phyloP scores from a whole-genome alignment of 805 yeast species.

The Pichia cephalocereana region DNA sequence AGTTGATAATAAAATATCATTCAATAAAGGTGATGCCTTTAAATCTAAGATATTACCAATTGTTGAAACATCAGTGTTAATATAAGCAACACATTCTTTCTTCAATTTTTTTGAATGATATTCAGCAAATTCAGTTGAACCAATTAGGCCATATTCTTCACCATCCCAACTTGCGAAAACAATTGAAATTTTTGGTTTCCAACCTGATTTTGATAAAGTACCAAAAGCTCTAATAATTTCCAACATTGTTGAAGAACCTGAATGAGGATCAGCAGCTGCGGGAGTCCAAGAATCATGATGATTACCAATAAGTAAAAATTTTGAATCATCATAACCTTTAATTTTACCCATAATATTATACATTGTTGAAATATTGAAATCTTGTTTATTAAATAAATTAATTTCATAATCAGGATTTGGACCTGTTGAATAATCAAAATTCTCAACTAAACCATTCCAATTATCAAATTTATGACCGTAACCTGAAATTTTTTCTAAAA shows the following conservation, averaged over 20 bases:
- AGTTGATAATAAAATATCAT: slow-evolving; percentile 34
- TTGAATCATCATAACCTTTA: slow-evolving; percentile 42
- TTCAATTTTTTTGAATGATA: slow-evolving; percentile 38
- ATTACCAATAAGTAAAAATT: slow-evolving; percentile 59
- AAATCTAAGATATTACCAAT: slow-evolving; percentile 44
- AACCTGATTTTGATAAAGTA: slow-evolving; percentile 42
- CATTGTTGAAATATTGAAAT: slow-evolving; percentile 51
- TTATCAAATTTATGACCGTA: slow-evolving; percentile 35
- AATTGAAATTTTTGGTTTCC: slow-evolving; percentile 68
- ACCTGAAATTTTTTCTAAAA: slow-evolving; percentile 49
- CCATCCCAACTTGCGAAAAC: slow-evolving; percentile 77
- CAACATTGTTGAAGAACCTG: slow-evolving; percentile 57
- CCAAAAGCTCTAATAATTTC: slow-evolving; percentile 57
- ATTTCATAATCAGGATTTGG: slow-evolving; percentile 33
- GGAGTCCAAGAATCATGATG: slow-evolving; percentile 78
- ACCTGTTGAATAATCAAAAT: slow-evolving; percentile 28
- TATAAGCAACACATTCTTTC: slow-evolving; percentile 50
- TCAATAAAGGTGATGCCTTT: slow-evolving; percentile 52
- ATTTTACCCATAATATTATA: slow-evolving; percentile 55
- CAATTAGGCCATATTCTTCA: slow-evolving; percentile 62
- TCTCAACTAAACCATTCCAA: slow-evolving; percentile 27
- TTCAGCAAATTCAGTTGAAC: slow-evolving; percentile 75
- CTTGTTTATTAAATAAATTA: slow-evolving; percentile 52
- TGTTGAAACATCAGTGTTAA: slow-evolving; percentile 61
- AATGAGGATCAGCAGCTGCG: slow-evolving; percentile 74